Conservation (phyloP, 345 rosid species). For the Murraya koenigii region DNA sequence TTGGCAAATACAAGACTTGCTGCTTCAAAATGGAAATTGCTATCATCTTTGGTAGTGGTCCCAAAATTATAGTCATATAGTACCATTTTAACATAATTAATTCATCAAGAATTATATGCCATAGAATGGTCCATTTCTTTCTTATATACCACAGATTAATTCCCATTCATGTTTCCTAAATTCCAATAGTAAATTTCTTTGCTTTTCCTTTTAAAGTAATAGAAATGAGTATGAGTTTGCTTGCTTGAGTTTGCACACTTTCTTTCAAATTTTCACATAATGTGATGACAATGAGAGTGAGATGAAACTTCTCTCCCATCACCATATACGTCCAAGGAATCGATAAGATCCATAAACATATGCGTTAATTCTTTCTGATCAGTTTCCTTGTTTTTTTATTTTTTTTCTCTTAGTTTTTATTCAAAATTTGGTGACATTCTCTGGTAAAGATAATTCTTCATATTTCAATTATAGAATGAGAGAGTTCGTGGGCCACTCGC, state of each 20-base stretch:
- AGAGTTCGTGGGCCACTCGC: not conserved
- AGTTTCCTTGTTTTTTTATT: not conserved
- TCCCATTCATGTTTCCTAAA: not conserved
- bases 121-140: not conserved
- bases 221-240: too few relatives aligned
- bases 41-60: not conserved
- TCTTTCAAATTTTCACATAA: too few relatives aligned
- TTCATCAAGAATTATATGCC: not conserved
- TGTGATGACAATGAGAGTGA: too few relatives aligned
- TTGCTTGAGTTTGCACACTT: too few relatives aligned
- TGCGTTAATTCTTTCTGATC: too few relatives aligned
- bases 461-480: not conserved
- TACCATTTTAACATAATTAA: not conserved
- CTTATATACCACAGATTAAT: not conserved
- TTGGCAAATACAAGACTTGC: too few relatives aligned
- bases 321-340: too few relatives aligned
- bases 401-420: not conserved
- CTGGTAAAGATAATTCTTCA: not conserved
- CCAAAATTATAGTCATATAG: not conserved
- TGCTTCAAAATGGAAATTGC: not conserved
- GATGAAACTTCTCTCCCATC: too few relatives aligned
- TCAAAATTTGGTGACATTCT: not conserved
- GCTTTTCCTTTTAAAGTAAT: not conserved
- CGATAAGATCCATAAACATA: too few relatives aligned
- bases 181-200: not conserved